Evolutionary conservation across 805 yeast species (phyloP).

Genomic region (Kluyveromyces wickerhamii): DNA sequence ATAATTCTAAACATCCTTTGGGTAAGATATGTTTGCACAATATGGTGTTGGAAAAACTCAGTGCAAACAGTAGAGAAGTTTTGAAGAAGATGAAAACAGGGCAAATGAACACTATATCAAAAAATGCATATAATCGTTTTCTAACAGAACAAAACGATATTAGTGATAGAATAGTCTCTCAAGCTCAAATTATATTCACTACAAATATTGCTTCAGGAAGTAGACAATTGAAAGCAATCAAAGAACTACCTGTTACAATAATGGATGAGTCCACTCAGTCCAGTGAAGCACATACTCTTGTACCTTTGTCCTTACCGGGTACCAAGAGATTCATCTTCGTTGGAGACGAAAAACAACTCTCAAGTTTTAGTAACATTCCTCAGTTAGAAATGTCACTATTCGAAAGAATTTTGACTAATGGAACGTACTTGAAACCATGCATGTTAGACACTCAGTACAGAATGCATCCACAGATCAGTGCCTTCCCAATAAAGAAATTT

Average conservation of each 20-base stretch:
- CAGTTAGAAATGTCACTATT: slow-evolving; percentile 58
- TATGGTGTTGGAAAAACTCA: slow-evolving; percentile 43
- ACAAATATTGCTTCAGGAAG: slow-evolving; percentile 72
- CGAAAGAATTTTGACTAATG: slow-evolving; percentile 57
- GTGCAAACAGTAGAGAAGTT: slow-evolving; percentile 37
- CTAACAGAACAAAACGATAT: slow-evolving; percentile 37
- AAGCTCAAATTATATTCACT: slow-evolving; percentile 62
- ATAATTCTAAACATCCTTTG: slow-evolving; percentile 47
- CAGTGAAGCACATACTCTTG: slow-evolving; percentile 62
- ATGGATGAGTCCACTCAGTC: slow-evolving; percentile 79
- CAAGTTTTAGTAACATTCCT: slow-evolving; percentile 63
- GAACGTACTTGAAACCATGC: slow-evolving; percentile 50
- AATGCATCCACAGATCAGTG: slow-evolving; percentile 59
- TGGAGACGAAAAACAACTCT: slow-evolving; percentile 70
- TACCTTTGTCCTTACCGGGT: slow-evolving; percentile 62
- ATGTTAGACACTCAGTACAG: slow-evolving; percentile 66
- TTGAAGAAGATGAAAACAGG: slow-evolving; percentile 37
- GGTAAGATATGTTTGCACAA: slow-evolving; percentile 57
- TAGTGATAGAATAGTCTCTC: slow-evolving; percentile 45
- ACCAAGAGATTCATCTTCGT: slow-evolving; percentile 61
- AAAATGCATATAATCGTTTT: slow-evolving; percentile 43
- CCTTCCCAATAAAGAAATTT: slow-evolving; percentile 46
- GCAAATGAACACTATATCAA: slow-evolving; percentile 34
- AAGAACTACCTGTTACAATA: slow-evolving; percentile 55
- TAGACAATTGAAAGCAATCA: slow-evolving; percentile 46